Base-by-base conservation (phyloP, 306 rosid species). In the Acacia confusa region DNA sequence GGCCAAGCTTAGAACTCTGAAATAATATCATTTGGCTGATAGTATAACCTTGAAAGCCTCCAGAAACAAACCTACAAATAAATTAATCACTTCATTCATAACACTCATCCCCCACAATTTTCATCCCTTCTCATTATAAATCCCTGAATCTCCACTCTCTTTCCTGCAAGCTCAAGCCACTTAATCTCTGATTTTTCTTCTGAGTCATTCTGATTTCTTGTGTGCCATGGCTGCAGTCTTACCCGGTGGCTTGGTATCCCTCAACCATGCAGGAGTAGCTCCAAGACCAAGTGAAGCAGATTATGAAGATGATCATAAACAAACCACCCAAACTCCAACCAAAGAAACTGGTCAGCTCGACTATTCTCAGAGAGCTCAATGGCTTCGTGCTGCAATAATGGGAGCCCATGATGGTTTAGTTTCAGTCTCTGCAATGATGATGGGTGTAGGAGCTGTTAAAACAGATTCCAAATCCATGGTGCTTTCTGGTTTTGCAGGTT, bases 331-430 rank as follows among this genome's bases (percentile, higher is more conserved):
- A 60, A 10, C 44, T 15, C 45, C 24, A 15, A 3, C 28, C 3
- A 52, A 81, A 27, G 74, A 55, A 4, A 36, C 24, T 0, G 24
- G 1, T 7, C n/a, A 70, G 16, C 32, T 82, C n/a, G 75, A 86
- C 70, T 75, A 68, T 75, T 78, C 83, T 25, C 50, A 60, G 11
- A 76, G 85, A 43, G 83, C 68, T 3, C 81, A 86, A 32, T 83
- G 89, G 87, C 89, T 86, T 76, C 81, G 84, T 4, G 86, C 86
- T 8, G 84, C 80, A 8, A n/a, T 86, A 20, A 22, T 82, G 36
- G 84, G 86, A 19, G 82, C 86, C 45, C 82, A 25, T 12, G 88
- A 76, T 47, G 86, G 82, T 27, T 44, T 83, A 45, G 75, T 86
- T 34, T 43, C 89, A 1, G 38, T 83, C 1, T 48, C 85, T 1